phyloP scores from a whole-genome alignment of 2,329 filamentous ascomycete species.

The Helotiales sp. region DNA sequence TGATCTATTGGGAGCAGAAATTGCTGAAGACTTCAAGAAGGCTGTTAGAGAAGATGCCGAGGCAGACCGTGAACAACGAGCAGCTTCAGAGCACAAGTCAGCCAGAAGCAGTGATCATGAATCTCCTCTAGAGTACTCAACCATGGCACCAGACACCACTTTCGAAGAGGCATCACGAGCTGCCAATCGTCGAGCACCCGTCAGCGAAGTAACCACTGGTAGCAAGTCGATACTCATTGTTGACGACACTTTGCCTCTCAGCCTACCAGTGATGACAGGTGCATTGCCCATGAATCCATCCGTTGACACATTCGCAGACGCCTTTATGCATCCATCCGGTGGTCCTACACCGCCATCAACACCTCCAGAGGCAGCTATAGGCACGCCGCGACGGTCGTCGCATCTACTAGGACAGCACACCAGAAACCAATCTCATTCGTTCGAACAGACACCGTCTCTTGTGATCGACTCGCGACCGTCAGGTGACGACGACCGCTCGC shows the following conservation, averaged over 20 bases:
- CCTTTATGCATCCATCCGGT: conserved; percentile 47
- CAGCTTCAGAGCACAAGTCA: conserved; percentile 29
- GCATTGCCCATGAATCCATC: conserved; percentile 43
- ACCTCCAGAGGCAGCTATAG: conserved; percentile 48
- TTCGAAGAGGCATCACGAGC: conserved; percentile 19
- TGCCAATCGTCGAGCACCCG: conserved; percentile 13
- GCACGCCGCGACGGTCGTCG: conserved; percentile 56
- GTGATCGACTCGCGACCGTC: conserved; percentile 27
- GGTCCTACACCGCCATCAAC: conserved; percentile 63
- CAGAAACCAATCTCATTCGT: conserved; percentile 35
- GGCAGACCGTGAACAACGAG: conserved; percentile 36
- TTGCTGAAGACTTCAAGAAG: conserved; percentile 76
- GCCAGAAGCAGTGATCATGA: conserved; percentile 17
- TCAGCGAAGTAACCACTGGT: conserved; percentile 57
- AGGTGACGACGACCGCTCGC: conserved; percentile 25
- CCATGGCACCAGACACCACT: conserved; percentile 28
- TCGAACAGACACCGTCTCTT: conserved; percentile 34
- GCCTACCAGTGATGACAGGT: conserved; percentile 52
- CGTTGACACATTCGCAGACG: conserved; percentile 54
- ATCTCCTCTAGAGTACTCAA: conserved; percentile 25
- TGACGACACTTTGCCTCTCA: conserved; percentile 48
- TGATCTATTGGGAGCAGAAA: conserved; percentile 78
- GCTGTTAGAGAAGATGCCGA: conserved; percentile 66
- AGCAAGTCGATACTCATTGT: conserved; percentile 91
- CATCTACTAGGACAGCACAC: conserved; percentile 49